These are phyloP conservation scores for Yarrowia galli DNA, from an alignment of 1,139 yeast genomes.

Conservation along the genomic window DNA sequence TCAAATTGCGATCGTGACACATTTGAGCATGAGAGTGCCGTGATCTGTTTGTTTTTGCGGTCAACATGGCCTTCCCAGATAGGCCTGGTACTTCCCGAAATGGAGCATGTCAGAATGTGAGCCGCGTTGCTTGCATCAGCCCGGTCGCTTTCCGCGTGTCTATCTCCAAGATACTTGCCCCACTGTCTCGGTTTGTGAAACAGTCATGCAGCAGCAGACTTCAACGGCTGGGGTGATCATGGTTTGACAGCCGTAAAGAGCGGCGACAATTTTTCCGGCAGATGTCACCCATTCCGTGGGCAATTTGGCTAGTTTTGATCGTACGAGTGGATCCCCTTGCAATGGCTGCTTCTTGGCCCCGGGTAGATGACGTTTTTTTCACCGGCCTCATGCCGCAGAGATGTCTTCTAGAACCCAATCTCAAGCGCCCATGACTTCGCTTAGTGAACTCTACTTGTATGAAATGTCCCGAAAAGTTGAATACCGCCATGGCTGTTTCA, in stretches of 20 bases:
- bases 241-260: not conserved
- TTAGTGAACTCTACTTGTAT: not conserved
- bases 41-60: not conserved
- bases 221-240: conserved; percentile 6
- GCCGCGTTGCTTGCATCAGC: conserved; percentile 15
- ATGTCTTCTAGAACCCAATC: conserved; percentile 24
- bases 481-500: conserved; percentile 12
- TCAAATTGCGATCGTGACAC: not conserved
- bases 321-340: not conserved
- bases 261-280: no score
- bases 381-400: not conserved
- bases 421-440: not conserved
- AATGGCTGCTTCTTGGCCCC: not conserved
- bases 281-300: no score
- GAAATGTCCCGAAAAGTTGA: conserved; percentile 1
- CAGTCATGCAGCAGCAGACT: conserved; percentile 5
- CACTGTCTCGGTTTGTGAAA: conserved; percentile 20
- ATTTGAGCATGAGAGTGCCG: not conserved
- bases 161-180: not conserved
- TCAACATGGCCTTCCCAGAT: not conserved
- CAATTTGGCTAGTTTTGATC: not conserved
- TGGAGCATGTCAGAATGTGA: not conserved
- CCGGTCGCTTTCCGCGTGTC: conserved; percentile 11
- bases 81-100: conserved; percentile 7
- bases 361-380: not conserved